Conservation (phyloP, 805 yeast species). For the Alloascoidea africana region DNA sequence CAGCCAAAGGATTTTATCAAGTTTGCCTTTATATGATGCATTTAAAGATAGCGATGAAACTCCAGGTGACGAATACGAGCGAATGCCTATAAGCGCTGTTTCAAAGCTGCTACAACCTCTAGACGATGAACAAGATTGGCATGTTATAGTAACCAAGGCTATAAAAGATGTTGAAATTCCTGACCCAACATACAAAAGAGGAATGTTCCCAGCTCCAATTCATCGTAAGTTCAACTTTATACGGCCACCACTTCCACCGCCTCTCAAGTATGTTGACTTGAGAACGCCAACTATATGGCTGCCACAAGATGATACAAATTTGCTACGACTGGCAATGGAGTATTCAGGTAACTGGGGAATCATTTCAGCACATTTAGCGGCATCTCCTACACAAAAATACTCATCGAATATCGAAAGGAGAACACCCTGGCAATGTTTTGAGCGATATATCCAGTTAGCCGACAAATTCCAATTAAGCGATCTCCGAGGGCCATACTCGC, state of each 20-base stretch:
- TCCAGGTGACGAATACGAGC: constrained; percentile 16
- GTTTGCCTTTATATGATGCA: constrained; percentile 17
- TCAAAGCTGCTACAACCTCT: constrained; percentile 50
- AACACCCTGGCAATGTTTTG: constrained; percentile 98
- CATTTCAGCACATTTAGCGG: constrained; percentile 66
- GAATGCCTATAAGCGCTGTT: constrained; percentile 33
- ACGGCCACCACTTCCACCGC: constrained; percentile 88
- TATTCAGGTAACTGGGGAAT: constrained; percentile 89
- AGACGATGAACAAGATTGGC: constrained; percentile 52
- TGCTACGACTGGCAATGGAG: constrained; percentile 71
- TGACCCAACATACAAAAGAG: constrained; percentile 3
- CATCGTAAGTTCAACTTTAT: constrained; percentile 16
- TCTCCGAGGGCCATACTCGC: constrained; percentile 76
- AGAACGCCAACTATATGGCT: constrained; percentile 93
- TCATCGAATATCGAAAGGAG: constrained; percentile 84
- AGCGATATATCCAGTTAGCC: constrained; percentile 83
- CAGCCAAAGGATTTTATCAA: constrained; percentile 6
- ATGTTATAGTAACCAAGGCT: constrained; percentile 38
- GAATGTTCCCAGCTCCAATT: constrained; percentile 17
- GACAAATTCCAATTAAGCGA: constrained; percentile 79
- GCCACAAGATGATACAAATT: constrained; percentile 78
- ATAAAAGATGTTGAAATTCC: constrained; percentile 23
- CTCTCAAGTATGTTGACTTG: constrained; percentile 59
- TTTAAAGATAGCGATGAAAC: constrained; percentile 11
- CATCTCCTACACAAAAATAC: constrained; percentile 52